A percentile compares a stretch with the other conserved stretches of the same genome.
phyloP scores from a whole-genome alignment of 1,139 yeast species.

The Arxiozyma bovina region DNA sequence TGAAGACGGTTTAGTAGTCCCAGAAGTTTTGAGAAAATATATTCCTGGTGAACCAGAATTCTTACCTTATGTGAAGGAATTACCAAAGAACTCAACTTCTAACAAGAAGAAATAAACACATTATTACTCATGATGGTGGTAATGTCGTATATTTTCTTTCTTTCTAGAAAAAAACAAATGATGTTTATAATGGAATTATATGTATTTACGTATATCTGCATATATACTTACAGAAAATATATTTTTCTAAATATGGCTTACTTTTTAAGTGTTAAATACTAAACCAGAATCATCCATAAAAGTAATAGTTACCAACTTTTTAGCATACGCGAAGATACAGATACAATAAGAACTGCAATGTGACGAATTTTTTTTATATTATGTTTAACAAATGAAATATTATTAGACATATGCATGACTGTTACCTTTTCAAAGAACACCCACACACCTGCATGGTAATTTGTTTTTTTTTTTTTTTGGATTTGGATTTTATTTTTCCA shows the following conservation, averaged over 20 bases:
- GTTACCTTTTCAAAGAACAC: not conserved
- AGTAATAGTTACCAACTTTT: not conserved
- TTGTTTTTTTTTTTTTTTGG: too few relatives aligned
- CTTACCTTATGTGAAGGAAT: slow-evolving; percentile 78
- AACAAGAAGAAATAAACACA: slow-evolving; percentile 45
- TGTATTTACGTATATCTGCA: too few relatives aligned
- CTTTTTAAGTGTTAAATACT: too few relatives aligned
- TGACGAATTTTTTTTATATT: too few relatives aligned
- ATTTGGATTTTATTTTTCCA: too few relatives aligned
- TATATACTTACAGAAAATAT: not conserved
- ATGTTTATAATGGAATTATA: not conserved
- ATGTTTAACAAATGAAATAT: too few relatives aligned
- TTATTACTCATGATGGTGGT: not conserved
- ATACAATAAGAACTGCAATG: too few relatives aligned
- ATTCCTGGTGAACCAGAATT: slow-evolving; percentile 98
- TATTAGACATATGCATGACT: not conserved
- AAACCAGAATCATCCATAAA: too few relatives aligned
- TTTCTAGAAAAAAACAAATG: not conserved
- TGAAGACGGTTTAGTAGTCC: slow-evolving; percentile 86
- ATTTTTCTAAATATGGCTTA: too few relatives aligned
- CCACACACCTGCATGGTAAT: not conserved
- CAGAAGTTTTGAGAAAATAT: slow-evolving; percentile 89
- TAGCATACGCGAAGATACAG: not conserved
- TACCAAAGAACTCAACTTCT: slow-evolving; percentile 90
- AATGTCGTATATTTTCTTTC: not conserved